Conservation (phyloP, 2,329 filamentous ascomycete genomes). For the Hypoxylon sp. region DNA sequence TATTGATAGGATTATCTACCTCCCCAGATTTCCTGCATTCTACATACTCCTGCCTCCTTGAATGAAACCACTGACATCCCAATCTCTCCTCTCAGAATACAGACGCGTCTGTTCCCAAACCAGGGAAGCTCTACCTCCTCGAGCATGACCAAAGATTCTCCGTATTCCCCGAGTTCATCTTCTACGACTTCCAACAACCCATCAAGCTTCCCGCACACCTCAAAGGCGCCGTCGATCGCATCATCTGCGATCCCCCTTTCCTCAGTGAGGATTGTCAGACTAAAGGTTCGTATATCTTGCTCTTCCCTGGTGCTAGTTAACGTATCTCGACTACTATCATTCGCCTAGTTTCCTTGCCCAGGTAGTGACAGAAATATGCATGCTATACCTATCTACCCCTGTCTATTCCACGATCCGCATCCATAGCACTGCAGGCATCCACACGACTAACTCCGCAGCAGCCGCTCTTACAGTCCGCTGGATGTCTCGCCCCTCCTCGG, state of each 20-base stretch:
- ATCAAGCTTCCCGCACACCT: conserved; percentile 74
- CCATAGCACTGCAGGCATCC: conserved; percentile 13
- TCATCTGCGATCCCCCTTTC: conserved; percentile 85
- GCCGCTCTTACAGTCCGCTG: conserved; percentile 82
- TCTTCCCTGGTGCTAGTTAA: not conserved
- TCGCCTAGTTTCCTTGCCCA: not conserved
- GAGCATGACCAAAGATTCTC: conserved; percentile 82
- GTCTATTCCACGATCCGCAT: conserved; percentile 12
- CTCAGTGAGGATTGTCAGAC: conserved; percentile 85
- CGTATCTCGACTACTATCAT: not conserved
- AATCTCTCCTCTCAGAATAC: conserved; percentile 35
- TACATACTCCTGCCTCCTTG: not conserved
- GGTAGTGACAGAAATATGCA: not conserved
- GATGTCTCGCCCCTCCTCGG: conserved; percentile 67
- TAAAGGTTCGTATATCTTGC: conserved; percentile 67
- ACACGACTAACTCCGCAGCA: conserved; percentile 52
- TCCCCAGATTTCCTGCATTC: not conserved
- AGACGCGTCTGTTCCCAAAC: conserved; percentile 58
- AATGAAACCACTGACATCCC: conserved; percentile 4
- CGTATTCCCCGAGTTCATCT: conserved; percentile 80
- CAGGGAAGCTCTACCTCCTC: conserved; percentile 74
- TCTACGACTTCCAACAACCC: conserved; percentile 81
- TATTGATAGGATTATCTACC: not conserved
- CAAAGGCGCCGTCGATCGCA: conserved; percentile 75
- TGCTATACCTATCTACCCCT: not conserved